A percentile compares a stretch with the other conserved stretches of the same genome.
These are phyloP conservation scores for Wickerhamiella hasegawae DNA, from an alignment of 805 yeast species.

Conservation along the genomic window DNA sequence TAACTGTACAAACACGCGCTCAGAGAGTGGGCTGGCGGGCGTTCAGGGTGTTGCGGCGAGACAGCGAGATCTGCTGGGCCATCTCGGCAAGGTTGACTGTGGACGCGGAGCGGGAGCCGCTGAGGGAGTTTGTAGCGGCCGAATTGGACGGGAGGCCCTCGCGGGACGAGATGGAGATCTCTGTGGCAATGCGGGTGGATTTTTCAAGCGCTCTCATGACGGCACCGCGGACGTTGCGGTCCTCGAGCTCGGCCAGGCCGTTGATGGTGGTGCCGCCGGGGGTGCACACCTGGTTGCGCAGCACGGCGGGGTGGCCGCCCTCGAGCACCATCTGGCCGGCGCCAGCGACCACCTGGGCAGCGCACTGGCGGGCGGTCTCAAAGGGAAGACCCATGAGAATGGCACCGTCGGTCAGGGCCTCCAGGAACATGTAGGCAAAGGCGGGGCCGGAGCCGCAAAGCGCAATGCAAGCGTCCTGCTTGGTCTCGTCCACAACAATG, in stretches of 20 bases:
- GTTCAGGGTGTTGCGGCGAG: conserved; percentile 14
- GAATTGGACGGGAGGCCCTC: no score
- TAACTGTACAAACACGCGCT: no score
- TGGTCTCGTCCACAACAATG: conserved; percentile 44
- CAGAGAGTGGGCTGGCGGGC: conserved; percentile 13
- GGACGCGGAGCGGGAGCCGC: conserved; percentile 12
- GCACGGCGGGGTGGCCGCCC: conserved; percentile 74
- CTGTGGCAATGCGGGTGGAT: conserved; percentile 63
- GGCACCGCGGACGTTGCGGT: conserved; percentile 72
- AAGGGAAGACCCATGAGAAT: conserved; percentile 86
- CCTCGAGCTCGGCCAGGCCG: conserved; percentile 85
- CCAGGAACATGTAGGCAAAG: conserved; percentile 74
- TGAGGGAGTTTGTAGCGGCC: conserved; percentile 7
- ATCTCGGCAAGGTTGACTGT: conserved; percentile 15
- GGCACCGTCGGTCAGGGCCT: conserved; percentile 87
- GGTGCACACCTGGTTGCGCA: conserved; percentile 80
- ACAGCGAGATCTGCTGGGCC: conserved; percentile 17
- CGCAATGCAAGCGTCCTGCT: conserved; percentile 93
- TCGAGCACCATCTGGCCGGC: conserved; percentile 78
- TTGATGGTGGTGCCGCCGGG: conserved; percentile 98
- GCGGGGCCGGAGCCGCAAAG: conserved; percentile 97
- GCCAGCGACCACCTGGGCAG: conserved; percentile 88
- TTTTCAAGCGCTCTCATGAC: conserved; percentile 81
- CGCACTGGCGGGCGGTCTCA: conserved; percentile 66
- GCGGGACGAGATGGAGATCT: conserved; percentile 3